Base-by-base conservation (phyloP, 768 basidiomycete species). In the Panus rudis region DNA sequence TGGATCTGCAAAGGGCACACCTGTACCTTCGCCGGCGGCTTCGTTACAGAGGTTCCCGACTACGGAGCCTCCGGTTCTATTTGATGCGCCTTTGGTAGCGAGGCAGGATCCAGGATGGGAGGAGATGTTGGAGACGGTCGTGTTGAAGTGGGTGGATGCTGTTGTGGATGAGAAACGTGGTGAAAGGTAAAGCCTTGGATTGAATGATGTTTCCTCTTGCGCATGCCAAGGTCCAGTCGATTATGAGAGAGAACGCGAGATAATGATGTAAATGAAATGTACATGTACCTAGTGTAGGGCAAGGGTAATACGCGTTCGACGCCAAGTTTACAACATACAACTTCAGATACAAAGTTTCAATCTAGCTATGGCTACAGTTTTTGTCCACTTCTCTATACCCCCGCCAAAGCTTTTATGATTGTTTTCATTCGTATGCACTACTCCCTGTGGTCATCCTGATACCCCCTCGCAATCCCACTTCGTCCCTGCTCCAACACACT, bases 401-500 rank as follows among this genome's bases (percentile, higher is more conserved):
- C 28, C 7, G 8, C 16, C 33, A 8, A 35, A 6, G 21, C 33
- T 17, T 30, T 30, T n/a, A 30, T n/a, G 10, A n/a, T 10, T 30
- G 28, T 10, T 30, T n/a, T 10, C 28, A n/a, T n/a, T 26, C 27
- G 3, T 7, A 21, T 12, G 31, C 33, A 4, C 19, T 30, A 38
- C 12, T 13, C 23, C 16, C 28, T 24, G 40, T 58, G 63, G 46
- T 70, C 67, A 37, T 86, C 83, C 37, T 73, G 73, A 59, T 98
- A 97, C 8, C 86, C 90, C 48, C 84, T 75, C 28, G 94, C 92
- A 35, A 94, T 84, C 4, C 94, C 94, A 51, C 77, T 86, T 35
- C 92, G 67, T 0, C 94, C 94, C 60, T 94, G 87, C 63, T 96
- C 90, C 46, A 98, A 61, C 30, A 82, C 60, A 48, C 84, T 77